Base-by-base conservation (phyloP, 75 land plant genomes). In the Selaginella tamariscina region DNA sequence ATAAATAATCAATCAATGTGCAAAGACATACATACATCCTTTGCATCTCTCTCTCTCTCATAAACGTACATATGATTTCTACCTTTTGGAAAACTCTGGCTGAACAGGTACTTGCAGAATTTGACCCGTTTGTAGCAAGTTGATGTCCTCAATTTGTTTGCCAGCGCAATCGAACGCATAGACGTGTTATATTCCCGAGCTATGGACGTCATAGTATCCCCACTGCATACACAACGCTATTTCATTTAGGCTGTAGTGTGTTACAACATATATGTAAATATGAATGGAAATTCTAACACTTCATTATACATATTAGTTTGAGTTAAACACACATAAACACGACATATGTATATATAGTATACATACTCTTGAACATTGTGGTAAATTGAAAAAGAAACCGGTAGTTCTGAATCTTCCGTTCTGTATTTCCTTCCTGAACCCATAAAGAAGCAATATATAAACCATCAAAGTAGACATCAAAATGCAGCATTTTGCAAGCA, bases 161-260 rank as follows among this genome's bases (percentile, higher is more conserved):
- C 31, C 21, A 64, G 55, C 29, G 71, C 71, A 23, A 70, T 70
- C 22, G 67, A 23, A 31, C 65, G 32, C 31, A 66, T 31, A 54
- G 71, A 70, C 23, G 71, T 70, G 31, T 65, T 66, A 32, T 70
- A 70, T 66, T 70, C 32, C 20, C 32, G 54, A 8, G 71, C 71
- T 54, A 70, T 70, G 15, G 71, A 70, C 28, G 70, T 23, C 69
- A 70, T 30, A 28, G 71, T 70, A 23, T 70, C 69, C 22, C 71
- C 71, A 24, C 71, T 70, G 71, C 21, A 66, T 30, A 13, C 24
- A 68, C 49, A 39, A 39, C 15, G 49, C 15, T 39, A 39, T n/a
- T n/a, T n/a, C n/a, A n/a, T n/a, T n/a, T n/a, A n/a, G n/a, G n/a
- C n/a, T n/a, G n/a, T n/a, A n/a, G n/a, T n/a, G n/a, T n/a, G n/a